phyloP scores from a whole-genome alignment of 306 rosid genomes.

The Acacia confusa region DNA sequence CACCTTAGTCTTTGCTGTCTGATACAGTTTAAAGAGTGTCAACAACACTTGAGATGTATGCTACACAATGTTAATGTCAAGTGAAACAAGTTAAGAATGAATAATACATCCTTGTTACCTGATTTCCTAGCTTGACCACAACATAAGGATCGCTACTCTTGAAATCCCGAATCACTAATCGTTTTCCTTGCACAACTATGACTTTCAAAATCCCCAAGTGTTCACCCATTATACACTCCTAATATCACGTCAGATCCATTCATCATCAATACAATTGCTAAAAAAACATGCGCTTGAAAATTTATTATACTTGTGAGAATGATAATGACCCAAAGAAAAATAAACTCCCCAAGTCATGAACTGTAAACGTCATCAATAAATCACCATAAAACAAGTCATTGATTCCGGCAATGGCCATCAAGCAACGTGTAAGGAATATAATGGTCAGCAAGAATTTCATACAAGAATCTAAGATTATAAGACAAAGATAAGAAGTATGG shows the following conservation, averaged over 20 bases:
- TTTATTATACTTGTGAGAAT: not conserved
- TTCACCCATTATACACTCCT: slow-evolving; percentile 57
- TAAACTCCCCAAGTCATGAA: not conserved
- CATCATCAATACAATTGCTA: slow-evolving; percentile 10
- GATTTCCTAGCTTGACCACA: slow-evolving; percentile 83
- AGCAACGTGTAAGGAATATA: not conserved
- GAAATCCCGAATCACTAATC: slow-evolving; percentile 91
- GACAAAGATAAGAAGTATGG: not conserved
- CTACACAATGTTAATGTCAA: slow-evolving; percentile 20
- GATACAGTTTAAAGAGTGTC: slow-evolving; percentile 42
- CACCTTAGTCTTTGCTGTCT: slow-evolving; percentile 93
- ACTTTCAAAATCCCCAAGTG: slow-evolving; percentile 71
- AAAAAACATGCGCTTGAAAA: slow-evolving; percentile 7
- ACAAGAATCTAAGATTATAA: not conserved
- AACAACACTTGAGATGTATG: slow-evolving; percentile 16
- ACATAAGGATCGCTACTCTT: slow-evolving; percentile 98
- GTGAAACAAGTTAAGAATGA: slow-evolving; percentile 12
- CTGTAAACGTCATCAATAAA: not conserved
- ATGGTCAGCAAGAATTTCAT: not conserved
- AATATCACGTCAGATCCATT: not conserved
- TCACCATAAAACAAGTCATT: not conserved
- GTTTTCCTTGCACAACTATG: slow-evolving; percentile 73
- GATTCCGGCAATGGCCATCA: not conserved
- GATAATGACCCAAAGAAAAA: not conserved
- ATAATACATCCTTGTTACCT: slow-evolving; percentile 45